Percentiles rank a stretch among this genome's conserved stretches.
These are phyloP conservation scores for Suillus decipiens DNA, from an alignment of 768 basidiomycete species.

Conservation along the genomic window DNA sequence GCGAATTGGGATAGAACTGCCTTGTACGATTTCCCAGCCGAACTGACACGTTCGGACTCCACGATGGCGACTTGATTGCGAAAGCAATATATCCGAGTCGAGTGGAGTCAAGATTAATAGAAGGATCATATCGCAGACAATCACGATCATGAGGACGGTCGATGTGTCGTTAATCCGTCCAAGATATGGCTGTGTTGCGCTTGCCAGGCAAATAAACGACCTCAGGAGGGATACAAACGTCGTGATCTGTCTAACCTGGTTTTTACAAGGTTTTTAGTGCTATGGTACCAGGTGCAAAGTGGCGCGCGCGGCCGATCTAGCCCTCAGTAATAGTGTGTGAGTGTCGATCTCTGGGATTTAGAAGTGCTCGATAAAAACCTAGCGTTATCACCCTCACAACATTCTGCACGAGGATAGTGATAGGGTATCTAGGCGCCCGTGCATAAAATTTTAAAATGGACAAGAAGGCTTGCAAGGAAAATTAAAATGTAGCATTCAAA, in stretches of 20 bases:
- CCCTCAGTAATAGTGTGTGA: too few species aligned
- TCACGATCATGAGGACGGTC: too few species aligned
- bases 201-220: not conserved
- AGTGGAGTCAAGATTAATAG: not conserved
- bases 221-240: not conserved
- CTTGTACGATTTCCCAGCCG: not conserved
- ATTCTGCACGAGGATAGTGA: not conserved
- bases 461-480: not conserved
- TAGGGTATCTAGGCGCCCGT: not conserved
- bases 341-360: not conserved
- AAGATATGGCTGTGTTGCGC: not conserved
- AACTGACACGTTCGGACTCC: not conserved
- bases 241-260: not conserved
- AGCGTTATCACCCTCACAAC: not conserved
- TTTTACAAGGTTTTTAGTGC: not conserved
- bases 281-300: not conserved
- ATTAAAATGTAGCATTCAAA: not conserved
- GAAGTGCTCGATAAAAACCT: not conserved
- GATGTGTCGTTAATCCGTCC: not conserved
- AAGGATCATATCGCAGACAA: not conserved
- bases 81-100: not conserved
- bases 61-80: not conserved
- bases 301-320: not conserved
- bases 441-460: not conserved
- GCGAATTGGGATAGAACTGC: not conserved